A percentile compares a stretch with the other conserved stretches of the same genome.
phyloP scores from a whole-genome alignment of 257 asterid genomes.

The Salvia hispanica region DNA sequence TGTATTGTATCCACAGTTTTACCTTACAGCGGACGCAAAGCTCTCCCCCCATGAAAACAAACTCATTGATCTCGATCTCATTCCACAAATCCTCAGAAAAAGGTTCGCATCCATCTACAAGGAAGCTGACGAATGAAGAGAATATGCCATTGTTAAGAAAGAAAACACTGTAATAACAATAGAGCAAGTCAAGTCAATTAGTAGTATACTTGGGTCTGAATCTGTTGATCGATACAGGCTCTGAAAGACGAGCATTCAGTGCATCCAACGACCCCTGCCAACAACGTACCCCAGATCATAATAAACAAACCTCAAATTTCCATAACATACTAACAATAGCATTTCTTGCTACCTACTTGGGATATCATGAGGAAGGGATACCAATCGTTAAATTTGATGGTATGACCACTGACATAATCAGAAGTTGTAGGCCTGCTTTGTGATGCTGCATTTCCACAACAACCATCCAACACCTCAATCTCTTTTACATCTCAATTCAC shows the following conservation, averaged over 20 bases:
- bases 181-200: neutral
- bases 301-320: neutral
- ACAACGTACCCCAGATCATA: no score
- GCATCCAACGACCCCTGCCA: constrained; percentile 64
- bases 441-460: constrained; percentile 43
- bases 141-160: neutral
- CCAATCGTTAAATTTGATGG: constrained; percentile 49
- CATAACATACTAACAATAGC: neutral
- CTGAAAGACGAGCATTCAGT: constrained; percentile 54
- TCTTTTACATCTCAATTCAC: neutral
- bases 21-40: constrained; percentile 67
- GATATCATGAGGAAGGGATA: constrained; percentile 68
- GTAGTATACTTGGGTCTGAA: constrained; percentile 62
- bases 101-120: constrained; percentile 57
- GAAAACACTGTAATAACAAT: neutral
- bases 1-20: constrained; percentile 17
- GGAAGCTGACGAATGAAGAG: constrained; percentile 36
- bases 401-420: constrained; percentile 46
- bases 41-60: constrained; percentile 47
- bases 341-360: constrained; percentile 45
- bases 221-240: constrained; percentile 58
- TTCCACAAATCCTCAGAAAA: constrained; percentile 64
- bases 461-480: no score
- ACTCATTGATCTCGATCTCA: constrained; percentile 49
- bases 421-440: constrained; percentile 50